phyloP scores from a whole-genome alignment of 108 stramenopile genomes.

The Cyclotella cryptica region DNA sequence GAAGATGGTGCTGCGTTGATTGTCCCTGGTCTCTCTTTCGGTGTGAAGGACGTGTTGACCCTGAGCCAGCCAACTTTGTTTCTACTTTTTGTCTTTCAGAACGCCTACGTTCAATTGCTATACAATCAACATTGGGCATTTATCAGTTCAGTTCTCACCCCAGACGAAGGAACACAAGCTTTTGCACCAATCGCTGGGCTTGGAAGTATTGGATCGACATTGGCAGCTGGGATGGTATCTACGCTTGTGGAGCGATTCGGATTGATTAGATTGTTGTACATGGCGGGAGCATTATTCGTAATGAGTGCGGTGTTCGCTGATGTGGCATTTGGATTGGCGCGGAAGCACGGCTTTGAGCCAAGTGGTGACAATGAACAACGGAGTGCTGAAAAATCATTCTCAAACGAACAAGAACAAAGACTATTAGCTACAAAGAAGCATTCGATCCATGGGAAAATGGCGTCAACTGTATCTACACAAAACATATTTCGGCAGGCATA shows the following conservation, averaged over 20 bases:
- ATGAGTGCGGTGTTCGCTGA: constrained; percentile 58
- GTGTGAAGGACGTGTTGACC: constrained; percentile 10
- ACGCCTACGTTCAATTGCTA: constrained; percentile 82
- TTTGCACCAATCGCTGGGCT: constrained; percentile 83
- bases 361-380: constrained; percentile 6
- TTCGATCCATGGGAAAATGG: neutral
- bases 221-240: constrained; percentile 64
- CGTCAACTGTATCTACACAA: constrained; percentile 1
- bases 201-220: constrained; percentile 68
- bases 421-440: constrained; percentile 9
- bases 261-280: constrained; percentile 60
- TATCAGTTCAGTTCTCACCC: constrained; percentile 73
- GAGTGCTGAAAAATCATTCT: neutral
- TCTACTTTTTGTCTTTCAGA: constrained; percentile 80
- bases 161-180: constrained; percentile 72
- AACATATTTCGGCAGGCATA: constrained; percentile 49
- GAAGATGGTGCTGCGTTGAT: neutral
- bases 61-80: constrained; percentile 41
- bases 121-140: constrained; percentile 90
- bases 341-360: constrained; percentile 55
- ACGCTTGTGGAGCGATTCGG: constrained; percentile 50
- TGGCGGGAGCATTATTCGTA: constrained; percentile 56
- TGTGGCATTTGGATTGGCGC: constrained; percentile 45
- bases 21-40: neutral
- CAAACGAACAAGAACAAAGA: constrained; percentile 6